Evolutionary conservation across 805 yeast genomes (phyloP).

Genomic region (Suhomyces emberorum): DNA sequence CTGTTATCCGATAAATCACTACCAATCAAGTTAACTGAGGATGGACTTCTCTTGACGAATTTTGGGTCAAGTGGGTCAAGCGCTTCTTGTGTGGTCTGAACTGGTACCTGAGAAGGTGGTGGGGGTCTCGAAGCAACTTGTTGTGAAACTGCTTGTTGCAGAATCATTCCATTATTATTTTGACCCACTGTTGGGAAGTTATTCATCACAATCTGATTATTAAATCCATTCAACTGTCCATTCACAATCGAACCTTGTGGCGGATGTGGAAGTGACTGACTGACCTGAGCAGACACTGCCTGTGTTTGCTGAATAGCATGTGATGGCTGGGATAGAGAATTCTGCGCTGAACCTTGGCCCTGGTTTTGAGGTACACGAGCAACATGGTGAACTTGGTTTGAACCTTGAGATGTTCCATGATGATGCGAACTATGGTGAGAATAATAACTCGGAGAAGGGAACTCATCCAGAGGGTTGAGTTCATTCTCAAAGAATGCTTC

Average conservation of each 20-base stretch:
- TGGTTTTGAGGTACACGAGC: conserved; percentile 1
- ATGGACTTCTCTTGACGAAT: not conserved
- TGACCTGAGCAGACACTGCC: not conserved
- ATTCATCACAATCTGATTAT: conserved; percentile 1
- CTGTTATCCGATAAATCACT: not conserved
- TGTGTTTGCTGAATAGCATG: not conserved
- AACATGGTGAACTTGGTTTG: not conserved
- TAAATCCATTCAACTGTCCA: not conserved
- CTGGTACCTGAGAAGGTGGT: conserved; percentile 1
- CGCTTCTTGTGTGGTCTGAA: conserved; percentile 3
- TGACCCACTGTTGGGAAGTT: not conserved
- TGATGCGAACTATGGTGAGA: conserved; percentile 6
- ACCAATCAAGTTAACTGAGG: not conserved
- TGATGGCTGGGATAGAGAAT: conserved; percentile 5
- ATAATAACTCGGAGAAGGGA: conserved; percentile 5
- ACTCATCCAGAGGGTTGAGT: conserved; percentile 16
- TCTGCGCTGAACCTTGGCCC: conserved; percentile 3
- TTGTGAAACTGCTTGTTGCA: conserved; percentile 1
- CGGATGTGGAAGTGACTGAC: not conserved
- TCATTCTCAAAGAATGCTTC: conserved; percentile 36
- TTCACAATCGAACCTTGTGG: conserved; percentile 1
- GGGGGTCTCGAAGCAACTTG: not conserved
- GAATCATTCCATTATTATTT: not conserved
- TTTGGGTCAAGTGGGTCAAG: not conserved
- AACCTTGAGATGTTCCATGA: conserved; percentile 1